Evolutionary conservation across 2,329 filamentous ascomycete species (phyloP).

Genomic region (Gnomoniopsis sp.): DNA sequence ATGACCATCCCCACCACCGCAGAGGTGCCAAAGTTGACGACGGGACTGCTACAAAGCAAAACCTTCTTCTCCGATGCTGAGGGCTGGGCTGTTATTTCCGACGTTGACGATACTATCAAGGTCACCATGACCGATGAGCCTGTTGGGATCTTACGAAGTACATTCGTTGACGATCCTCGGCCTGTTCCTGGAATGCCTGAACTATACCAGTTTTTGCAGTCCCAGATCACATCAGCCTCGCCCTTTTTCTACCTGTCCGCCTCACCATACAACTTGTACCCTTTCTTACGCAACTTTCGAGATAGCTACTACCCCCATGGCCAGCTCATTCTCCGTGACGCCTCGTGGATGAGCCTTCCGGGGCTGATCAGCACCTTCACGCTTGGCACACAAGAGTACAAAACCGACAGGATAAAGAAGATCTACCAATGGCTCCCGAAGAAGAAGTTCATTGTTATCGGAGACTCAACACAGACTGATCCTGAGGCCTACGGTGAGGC

Average conservation of each 20-base stretch:
- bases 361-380: slow-evolving; percentile 79
- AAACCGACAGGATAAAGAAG: slow-evolving; percentile 74
- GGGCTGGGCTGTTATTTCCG: slow-evolving; percentile 83
- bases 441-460: slow-evolving; percentile 77
- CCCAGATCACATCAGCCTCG: slow-evolving; percentile 51
- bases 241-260: slow-evolving; percentile 93
- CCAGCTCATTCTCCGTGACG: slow-evolving; percentile 79
- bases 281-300: slow-evolving; percentile 76
- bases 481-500: slow-evolving; percentile 86
- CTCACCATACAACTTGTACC: slow-evolving; percentile 91
- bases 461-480: slow-evolving; percentile 88
- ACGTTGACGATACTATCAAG: slow-evolving; percentile 96
- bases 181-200: slow-evolving; percentile 80
- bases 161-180: slow-evolving; percentile 72
- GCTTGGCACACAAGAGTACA: slow-evolving; percentile 79
- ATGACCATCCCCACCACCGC: slow-evolving; percentile 44
- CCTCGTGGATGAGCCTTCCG: slow-evolving; percentile 78
- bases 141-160: slow-evolving; percentile 75
- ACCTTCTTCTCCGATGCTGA: slow-evolving; percentile 73
- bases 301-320: slow-evolving; percentile 69
- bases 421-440: slow-evolving; percentile 76
- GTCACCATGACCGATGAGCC: slow-evolving; percentile 78
- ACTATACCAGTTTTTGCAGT: slow-evolving; percentile 67
- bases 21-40: slow-evolving; percentile 46
- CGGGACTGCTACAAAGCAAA: slow-evolving; percentile 58